Evolutionary conservation across 2,329 filamentous ascomycete species (phyloP), one percentile per base, ranked within the genome.

Genomic region (Capronia coronata): DNA sequence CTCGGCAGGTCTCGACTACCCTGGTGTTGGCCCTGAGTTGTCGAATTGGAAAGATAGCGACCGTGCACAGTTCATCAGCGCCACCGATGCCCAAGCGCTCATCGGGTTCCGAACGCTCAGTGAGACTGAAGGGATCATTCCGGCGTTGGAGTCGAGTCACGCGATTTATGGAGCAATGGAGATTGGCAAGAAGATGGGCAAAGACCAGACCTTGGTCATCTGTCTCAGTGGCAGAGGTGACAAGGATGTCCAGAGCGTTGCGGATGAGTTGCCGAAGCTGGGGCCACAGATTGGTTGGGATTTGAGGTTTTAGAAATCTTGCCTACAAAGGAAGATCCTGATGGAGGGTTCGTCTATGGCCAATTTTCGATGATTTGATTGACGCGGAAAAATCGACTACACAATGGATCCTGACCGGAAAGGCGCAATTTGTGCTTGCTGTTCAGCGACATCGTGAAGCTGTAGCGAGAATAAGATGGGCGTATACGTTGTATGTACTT

Each of bases 201-300:
- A 89, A 73, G 89, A 80, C 45, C 74, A 96, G 71, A 89, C 97
- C 64, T 73, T 98, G 22, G 91, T 98, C 52, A 90, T 98, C 56
- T 97, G 91, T 71, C 68, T 98, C 30, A 94, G 86, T 64, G 93
- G 93, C 7, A 77, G 93, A 61, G 93, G 93, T 56, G 93, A 98
- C 71, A 98, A 98, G 80, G 93, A 98, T 65, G 93, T 98, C 51
- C 90, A 98, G 79, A 94, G 87, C 63, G 91, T 98, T 44, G 93
- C 93, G 0, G 93, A 98, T 64, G 88, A 94, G 71, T 71, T 98
- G 64, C 91, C 91, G 14, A 86, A 78, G 60, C 69, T 98, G 55
- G 91, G 93, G 0, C 93, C 93, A 6, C 76, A 85, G 74, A 97
- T 98, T 68, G 88, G 76, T 41, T 83, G 80, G 80, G 79, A 83